phyloP scores from a whole-genome alignment of 2,329 filamentous ascomycete species.

The Scedosporium aurantiacum region DNA sequence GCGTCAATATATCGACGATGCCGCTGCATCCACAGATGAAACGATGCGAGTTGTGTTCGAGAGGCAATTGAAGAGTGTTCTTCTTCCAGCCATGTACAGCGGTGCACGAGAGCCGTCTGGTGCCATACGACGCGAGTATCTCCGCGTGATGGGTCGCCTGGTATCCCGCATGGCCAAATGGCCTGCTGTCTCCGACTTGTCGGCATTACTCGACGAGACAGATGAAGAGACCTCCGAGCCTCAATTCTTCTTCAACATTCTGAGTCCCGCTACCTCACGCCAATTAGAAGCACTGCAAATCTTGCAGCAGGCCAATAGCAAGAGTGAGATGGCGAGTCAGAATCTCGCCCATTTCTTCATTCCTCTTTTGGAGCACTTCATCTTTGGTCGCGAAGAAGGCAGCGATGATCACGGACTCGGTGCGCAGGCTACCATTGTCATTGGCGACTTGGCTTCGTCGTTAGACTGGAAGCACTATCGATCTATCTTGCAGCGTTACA shows the following conservation, averaged over 20 bases:
- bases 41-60: slow-evolving; percentile 38
- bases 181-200: slow-evolving; percentile 62
- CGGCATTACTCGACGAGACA: slow-evolving; percentile 47
- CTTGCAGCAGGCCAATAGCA: slow-evolving; percentile 56
- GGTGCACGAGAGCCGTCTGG: slow-evolving; percentile 73
- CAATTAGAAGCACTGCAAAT: slow-evolving; percentile 75
- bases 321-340: slow-evolving; percentile 55
- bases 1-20: slow-evolving; percentile 63
- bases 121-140: slow-evolving; percentile 70
- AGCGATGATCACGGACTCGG: slow-evolving; percentile 75
- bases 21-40: slow-evolving; percentile 27
- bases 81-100: slow-evolving; percentile 66
- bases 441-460: slow-evolving; percentile 62
- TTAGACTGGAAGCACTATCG: slow-evolving; percentile 88
- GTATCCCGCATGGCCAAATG: slow-evolving; percentile 61
- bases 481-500: slow-evolving; percentile 72
- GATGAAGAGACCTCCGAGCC: slow-evolving; percentile 54
- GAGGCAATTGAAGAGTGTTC: slow-evolving; percentile 46
- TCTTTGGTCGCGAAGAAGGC: slow-evolving; percentile 67
- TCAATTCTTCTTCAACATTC: slow-evolving; percentile 84
- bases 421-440: slow-evolving; percentile 73
- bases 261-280: slow-evolving; percentile 80
- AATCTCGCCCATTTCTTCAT: slow-evolving; percentile 83
- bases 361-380: slow-evolving; percentile 86
- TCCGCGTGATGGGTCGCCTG: slow-evolving; percentile 69